Evolutionary conservation across 2,329 filamentous ascomycete species (phyloP), one percentile per base, ranked within the genome.

Genomic region (Clonostachys byssicola): DNA sequence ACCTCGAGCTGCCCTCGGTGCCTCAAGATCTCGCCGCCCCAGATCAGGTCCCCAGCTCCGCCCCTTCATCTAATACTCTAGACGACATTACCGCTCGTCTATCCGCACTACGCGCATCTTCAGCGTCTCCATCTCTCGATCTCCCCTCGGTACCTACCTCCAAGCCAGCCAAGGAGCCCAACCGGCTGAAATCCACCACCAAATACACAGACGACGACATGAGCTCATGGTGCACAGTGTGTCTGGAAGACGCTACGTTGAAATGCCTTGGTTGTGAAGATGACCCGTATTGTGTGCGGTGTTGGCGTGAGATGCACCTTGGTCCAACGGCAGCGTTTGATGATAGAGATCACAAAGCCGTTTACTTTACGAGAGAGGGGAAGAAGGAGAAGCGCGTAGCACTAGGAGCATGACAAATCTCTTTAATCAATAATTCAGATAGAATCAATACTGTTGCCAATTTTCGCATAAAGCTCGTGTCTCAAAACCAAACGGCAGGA

Each of bases 271-370:
- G 85, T 4, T 95, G 90, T 56, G 83, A 92, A 53, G 71, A 89
- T 39, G 47, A 49, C 12, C 47, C 47, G n/a, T 95, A 92, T 61
- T 95, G 90, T 62, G 72, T 75, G 18, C 71, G 78, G 14, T 95
- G 90, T 70, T 95, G 89, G 89, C 78, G 75, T 49, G 89, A 92
- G 59, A 89, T 90, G 63, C 90, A 95, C 58, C 70, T 81, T 34
- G 85, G 87, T 0, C 81, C 83, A 1, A 72, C 74, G 41, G 88
- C 86, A 0, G 83, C 81, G 1, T 84, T 79, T 43, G 88, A 92
- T 49, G 87, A 91, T 62, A 72, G 78, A 49, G 76, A 72, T 1
- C 90, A 95, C 58, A 75, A 74, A 53, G 86, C 85, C 52, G 79
- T 86, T 44, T 77, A 77, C 52, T 86, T 81, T 58, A 68, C 65